phyloP scores from a whole-genome alignment of 2,329 filamentous ascomycete genomes.

The Penicillium digitatum region DNA sequence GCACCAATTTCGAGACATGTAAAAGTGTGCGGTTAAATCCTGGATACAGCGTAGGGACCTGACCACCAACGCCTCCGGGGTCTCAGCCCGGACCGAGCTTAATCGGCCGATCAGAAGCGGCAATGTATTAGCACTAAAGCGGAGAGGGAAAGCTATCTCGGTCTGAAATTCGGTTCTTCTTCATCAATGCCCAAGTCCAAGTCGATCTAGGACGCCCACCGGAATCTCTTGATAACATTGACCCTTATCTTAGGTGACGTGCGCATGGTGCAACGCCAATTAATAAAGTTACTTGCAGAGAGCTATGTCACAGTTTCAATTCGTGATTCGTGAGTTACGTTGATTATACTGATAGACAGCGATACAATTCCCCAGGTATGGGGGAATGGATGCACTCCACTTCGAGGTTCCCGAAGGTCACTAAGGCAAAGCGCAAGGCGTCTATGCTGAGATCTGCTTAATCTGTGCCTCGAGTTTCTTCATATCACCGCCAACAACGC shows the following conservation, averaged over 20 bases:
- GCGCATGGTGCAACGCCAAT: background rate
- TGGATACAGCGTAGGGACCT: too few species aligned
- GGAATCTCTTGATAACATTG: background rate
- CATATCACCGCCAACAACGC: conserved; percentile 7
- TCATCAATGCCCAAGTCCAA: background rate
- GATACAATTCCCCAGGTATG: background rate
- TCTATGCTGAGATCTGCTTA: background rate
- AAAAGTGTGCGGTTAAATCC: too few species aligned
- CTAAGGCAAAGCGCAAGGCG: background rate
- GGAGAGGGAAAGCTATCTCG: background rate
- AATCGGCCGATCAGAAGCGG: background rate
- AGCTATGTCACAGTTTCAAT: background rate
- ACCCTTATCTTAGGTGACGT: too few species aligned
- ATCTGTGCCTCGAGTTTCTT: conserved; percentile 7
- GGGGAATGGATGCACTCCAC: background rate
- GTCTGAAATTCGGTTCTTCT: background rate
- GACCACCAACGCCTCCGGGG: background rate
- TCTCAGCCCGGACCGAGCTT: too few species aligned
- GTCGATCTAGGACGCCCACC: background rate
- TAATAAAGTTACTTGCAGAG: background rate
- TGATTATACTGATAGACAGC: background rate
- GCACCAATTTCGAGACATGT: too few species aligned
- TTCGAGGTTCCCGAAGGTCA: background rate
- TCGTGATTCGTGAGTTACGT: background rate
- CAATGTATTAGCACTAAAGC: background rate